Conservation (phyloP, 2,329 filamentous ascomycete species). For the Fusarium sp. region DNA sequence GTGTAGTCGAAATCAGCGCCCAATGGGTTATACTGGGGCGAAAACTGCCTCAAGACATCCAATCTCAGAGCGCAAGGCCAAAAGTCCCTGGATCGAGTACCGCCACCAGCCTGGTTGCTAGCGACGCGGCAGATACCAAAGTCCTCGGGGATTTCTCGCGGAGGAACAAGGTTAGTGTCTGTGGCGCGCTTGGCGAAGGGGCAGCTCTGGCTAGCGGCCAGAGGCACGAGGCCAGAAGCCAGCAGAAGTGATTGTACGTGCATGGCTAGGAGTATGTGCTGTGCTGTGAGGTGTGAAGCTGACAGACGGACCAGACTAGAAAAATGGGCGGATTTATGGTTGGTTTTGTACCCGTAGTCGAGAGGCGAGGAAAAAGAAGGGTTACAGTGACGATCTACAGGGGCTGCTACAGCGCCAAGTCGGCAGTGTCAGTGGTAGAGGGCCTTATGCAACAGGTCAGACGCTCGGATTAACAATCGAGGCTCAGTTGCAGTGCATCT, state of each 20-base stretch:
- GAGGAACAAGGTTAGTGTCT: slow-evolving; percentile 5
- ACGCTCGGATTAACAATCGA: slow-evolving; percentile 21
- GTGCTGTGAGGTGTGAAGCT: neutral
- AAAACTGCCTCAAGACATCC: slow-evolving; percentile 79
- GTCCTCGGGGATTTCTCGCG: slow-evolving; percentile 25
- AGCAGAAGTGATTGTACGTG: slow-evolving; percentile 31
- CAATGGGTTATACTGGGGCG: slow-evolving; percentile 69
- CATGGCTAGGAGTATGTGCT: slow-evolving; percentile 11
- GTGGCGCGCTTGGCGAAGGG: slow-evolving; percentile 33
- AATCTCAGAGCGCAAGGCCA: slow-evolving; percentile 76
- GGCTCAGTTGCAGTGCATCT: neutral
- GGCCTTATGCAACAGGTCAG: slow-evolving; percentile 10
- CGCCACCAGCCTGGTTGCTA: slow-evolving; percentile 64
- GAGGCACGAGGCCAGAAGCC: slow-evolving; percentile 26
- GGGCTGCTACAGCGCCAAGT: slow-evolving; percentile 19
- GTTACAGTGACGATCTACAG: slow-evolving; percentile 20
- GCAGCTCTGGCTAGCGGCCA: slow-evolving; percentile 25
- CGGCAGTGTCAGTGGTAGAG: slow-evolving; percentile 15
- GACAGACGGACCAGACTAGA: neutral
- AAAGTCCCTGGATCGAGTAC: slow-evolving; percentile 76
- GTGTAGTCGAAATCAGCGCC: slow-evolving; percentile 76
- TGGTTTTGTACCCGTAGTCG: slow-evolving; percentile 22
- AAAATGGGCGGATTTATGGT: slow-evolving; percentile 5
- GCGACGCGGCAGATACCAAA: slow-evolving; percentile 31
- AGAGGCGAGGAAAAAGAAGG: neutral